Evolutionary conservation across 2,329 filamentous ascomycete genomes (phyloP).

Genomic region (Sporothrix phasma): DNA sequence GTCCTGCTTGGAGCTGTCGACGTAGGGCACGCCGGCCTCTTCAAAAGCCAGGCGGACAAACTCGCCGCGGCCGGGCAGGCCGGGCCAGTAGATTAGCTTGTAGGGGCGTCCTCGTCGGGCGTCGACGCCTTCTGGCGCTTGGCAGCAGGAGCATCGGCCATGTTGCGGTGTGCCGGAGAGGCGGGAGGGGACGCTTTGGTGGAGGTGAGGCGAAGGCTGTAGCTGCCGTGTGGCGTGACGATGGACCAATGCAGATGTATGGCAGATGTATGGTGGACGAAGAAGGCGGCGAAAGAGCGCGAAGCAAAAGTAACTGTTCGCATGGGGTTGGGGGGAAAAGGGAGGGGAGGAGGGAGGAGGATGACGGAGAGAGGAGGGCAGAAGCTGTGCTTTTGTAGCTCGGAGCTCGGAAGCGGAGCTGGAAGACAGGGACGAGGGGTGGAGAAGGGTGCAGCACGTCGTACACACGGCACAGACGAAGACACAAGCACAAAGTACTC

Average conservation of each 20-base stretch:
- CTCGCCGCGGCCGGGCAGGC: slow-evolving; percentile 64
- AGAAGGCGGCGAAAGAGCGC: not conserved
- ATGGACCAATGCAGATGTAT: not conserved
- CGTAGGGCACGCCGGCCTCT: slow-evolving; percentile 54
- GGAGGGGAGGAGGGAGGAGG: too few relatives aligned
- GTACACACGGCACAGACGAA: too few relatives aligned
- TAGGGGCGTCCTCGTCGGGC: slow-evolving; percentile 33
- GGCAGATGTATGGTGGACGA: not conserved
- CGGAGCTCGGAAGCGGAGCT: not conserved
- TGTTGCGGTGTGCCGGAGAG: not conserved
- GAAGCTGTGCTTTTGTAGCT: too few relatives aligned
- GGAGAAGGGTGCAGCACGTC: too few relatives aligned
- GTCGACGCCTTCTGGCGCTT: slow-evolving; percentile 23
- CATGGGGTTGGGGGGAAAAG: not conserved
- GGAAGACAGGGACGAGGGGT: too few relatives aligned
- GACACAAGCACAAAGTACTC: not conserved
- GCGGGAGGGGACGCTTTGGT: not conserved
- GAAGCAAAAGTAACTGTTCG: not conserved
- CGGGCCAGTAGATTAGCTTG: slow-evolving; percentile 62
- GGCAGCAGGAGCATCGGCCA: slow-evolving; percentile 4
- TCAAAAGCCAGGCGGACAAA: slow-evolving; percentile 64
- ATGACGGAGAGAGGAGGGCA: too few relatives aligned
- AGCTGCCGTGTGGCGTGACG: not conserved
- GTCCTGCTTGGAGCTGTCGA: slow-evolving; percentile 42
- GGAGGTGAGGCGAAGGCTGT: not conserved